Evolutionary conservation across 306 rosid species (phyloP).

Genomic region (Purshia tridentata): DNA sequence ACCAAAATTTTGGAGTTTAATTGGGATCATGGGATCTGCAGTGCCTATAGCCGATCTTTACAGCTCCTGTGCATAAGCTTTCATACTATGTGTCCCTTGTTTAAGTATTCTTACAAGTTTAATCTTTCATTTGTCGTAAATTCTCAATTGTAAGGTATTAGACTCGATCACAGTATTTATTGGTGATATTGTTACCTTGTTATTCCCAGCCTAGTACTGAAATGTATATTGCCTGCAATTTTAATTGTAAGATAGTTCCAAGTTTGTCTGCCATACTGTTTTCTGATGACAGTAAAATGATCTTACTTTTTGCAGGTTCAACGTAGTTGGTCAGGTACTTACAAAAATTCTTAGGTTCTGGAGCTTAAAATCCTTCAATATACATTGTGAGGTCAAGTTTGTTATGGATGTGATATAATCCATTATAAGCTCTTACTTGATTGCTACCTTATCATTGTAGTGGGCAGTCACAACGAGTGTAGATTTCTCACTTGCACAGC

Average conservation of each 20-base stretch:
- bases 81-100: neutral
- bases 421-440: slow-evolving; percentile 26
- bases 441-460: slow-evolving; percentile 55
- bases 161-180: too few relatives aligned
- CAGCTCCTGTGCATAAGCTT: neutral
- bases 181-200: neutral
- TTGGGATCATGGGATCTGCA: slow-evolving; percentile 4
- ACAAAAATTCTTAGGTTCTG: slow-evolving; percentile 24
- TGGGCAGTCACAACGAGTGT: slow-evolving; percentile 98
- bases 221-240: slow-evolving; percentile 19
- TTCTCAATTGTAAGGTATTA: too few relatives aligned
- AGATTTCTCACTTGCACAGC: slow-evolving; percentile 82
- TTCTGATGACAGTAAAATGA: slow-evolving; percentile 33
- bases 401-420: slow-evolving; percentile 14
- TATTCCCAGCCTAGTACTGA: slow-evolving; percentile 12
- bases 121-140: neutral
- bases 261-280: slow-evolving; percentile 5
- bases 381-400: slow-evolving; percentile 31
- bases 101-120: neutral
- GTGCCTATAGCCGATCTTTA: neutral
- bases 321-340: slow-evolving; percentile 96
- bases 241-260: slow-evolving; percentile 10
- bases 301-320: slow-evolving; percentile 72
- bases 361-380: slow-evolving; percentile 38
- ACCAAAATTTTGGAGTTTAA: neutral